These are phyloP conservation scores for Botrytis pseudocinerea DNA, from an alignment of 2,329 filamentous ascomycete species.

Conservation along the genomic window DNA sequence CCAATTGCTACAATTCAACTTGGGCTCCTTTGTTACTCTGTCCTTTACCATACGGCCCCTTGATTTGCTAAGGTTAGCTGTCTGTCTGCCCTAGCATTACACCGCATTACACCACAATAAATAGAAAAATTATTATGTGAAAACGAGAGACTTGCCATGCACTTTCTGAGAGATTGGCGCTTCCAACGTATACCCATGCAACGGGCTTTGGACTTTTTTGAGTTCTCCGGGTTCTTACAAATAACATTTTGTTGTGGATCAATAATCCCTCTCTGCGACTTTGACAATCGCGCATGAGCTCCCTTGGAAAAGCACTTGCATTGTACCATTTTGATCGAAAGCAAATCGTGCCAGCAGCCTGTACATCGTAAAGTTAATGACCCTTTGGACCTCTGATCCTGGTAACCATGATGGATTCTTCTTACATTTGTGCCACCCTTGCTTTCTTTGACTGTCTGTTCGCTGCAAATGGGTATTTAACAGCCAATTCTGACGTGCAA, in stretches of 20 bases:
- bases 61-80: slow-evolving; percentile 15
- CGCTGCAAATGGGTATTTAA: slow-evolving; percentile 15
- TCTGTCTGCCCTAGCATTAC: not conserved
- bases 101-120: not conserved
- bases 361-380: slow-evolving; percentile 6
- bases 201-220: slow-evolving; percentile 26
- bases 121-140: not conserved
- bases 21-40: slow-evolving; percentile 63
- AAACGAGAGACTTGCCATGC: slow-evolving; percentile 67
- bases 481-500: not conserved
- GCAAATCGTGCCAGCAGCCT: slow-evolving; percentile 81
- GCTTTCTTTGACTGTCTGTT: slow-evolving; percentile 65
- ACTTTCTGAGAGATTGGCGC: slow-evolving; percentile 88
- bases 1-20: slow-evolving; percentile 88
- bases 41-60: slow-evolving; percentile 80
- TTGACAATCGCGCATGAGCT: slow-evolving; percentile 72
- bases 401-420: not conserved
- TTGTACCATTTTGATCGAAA: slow-evolving; percentile 72
- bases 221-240: slow-evolving; percentile 45
- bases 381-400: not conserved
- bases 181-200: slow-evolving; percentile 85
- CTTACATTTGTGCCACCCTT: slow-evolving; percentile 61
- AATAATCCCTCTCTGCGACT: slow-evolving; percentile 71
- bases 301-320: slow-evolving; percentile 65
- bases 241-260: slow-evolving; percentile 82